Evolutionary conservation across 140 eudicot species (phyloP), one percentile per base, ranked within the genome.

Genomic region (Stevia rebaudiana): DNA sequence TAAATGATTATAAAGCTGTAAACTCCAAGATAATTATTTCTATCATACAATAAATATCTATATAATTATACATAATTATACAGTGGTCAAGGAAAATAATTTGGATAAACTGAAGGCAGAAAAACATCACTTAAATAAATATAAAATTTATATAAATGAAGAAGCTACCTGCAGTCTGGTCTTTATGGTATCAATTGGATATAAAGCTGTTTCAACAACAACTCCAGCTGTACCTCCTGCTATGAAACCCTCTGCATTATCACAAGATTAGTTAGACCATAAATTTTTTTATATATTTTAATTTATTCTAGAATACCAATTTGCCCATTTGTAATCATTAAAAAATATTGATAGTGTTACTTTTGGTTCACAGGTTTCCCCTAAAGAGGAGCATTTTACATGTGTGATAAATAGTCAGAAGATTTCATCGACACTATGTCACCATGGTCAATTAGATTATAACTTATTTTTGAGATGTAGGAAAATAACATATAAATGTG

Each of bases 221-320:
- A 92, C 99, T 63, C 99, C 99, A 69, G 99, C 95, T 41, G 95
- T 85, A 43, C 99, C 99, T 67, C 99, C 99, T 8, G 99, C 95
- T 75, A 92, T 83, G 43, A 85, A 70, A 73, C 99, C 99, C 82
- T 92, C 99, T 92, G 88, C 84, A 59, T 19, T 55, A 80, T 40
- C 56, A 54, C 47, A 23, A 55, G 6, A 35, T 65, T 18, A 52
- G 47, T 42, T 37, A 73, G 57, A 81, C 41, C 22, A 48, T 2
- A n/a, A 53, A 65, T 12, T 3, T 42, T 17, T 44, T 3, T 12
- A 56, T 54, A 44, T 35, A 33, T 56, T 25, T 55, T 28, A 24
- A 40, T 31, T 40, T 11, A 68, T 6, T 54, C 21, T 54, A 8
- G 40, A 54, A n/a, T 54, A 6, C 40, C 61, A n/a, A 21, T 28